Percentiles rank a stretch among this genome's conserved stretches.
Conservation (phyloP, 441 rosid species). For the Populus hybrid region DNA sequence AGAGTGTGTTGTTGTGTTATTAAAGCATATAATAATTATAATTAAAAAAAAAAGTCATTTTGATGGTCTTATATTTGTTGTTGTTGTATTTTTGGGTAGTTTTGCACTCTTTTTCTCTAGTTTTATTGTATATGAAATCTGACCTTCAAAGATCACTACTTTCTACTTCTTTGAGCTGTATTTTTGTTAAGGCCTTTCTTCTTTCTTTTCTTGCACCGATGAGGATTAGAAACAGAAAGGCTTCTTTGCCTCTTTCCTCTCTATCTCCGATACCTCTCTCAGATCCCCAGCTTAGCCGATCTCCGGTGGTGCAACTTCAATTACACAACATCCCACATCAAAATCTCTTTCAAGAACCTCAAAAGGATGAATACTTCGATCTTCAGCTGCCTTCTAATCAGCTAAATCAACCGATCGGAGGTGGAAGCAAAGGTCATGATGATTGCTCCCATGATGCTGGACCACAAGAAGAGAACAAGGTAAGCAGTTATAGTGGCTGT, state of each 20-base stretch:
- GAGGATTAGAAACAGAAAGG: slow-evolving; percentile 94
- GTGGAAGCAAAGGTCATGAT: not conserved
- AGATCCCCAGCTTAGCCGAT: slow-evolving; percentile 63
- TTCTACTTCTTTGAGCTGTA: not conserved
- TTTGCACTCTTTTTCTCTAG: slow-evolving; percentile 3
- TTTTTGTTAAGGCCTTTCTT: not conserved
- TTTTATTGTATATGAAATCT: not conserved
- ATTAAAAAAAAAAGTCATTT: not conserved
- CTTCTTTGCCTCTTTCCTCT: slow-evolving; percentile 65
- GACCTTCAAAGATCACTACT: not conserved
- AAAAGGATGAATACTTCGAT: slow-evolving; percentile 22
- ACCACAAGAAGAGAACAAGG: slow-evolving; percentile 11
- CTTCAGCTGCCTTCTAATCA: slow-evolving; percentile 25
- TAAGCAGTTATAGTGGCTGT: not conserved
- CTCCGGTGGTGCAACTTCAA: slow-evolving; percentile 49
- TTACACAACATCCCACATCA: slow-evolving; percentile 3
- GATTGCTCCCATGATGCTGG: slow-evolving; percentile 1
- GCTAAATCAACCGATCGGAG: slow-evolving; percentile 37
- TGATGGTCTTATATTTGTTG: not conserved
- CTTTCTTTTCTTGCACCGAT: slow-evolving; percentile 33
- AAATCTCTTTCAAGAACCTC: slow-evolving; percentile 1
- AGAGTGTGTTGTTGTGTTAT: not conserved
- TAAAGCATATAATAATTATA: not conserved
- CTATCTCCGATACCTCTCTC: slow-evolving; percentile 66
- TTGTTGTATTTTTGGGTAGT: not conserved